Evolutionary conservation across 345 rosid species (phyloP), one percentile per base, ranked within the genome.

Genomic region (Streptanthus diversifolius): DNA sequence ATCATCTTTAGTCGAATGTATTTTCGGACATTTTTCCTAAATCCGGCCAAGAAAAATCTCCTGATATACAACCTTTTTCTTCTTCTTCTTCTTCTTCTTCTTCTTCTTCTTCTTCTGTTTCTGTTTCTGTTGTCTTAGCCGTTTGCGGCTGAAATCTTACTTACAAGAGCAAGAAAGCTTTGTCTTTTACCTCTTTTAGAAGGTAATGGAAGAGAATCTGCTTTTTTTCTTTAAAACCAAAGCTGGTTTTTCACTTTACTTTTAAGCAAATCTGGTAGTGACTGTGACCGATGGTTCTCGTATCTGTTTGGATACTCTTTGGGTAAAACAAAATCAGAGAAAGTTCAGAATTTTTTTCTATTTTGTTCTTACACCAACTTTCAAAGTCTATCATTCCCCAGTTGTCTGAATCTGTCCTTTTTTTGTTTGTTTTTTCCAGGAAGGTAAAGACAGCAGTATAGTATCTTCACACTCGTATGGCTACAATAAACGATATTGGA

Each of bases 401-500:
- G 8, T 27, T 44, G 66, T 65, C 78, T 66, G 32, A 74, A 74
- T 66, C 61, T 48, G 4, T 37, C 29, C 27, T 29, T 29, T 13
- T 17, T 57, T 19, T 52, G 36, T 8, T n/a, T 5, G n/a, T 65
- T 0, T 63, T 17, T n/a, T 17, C 25, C 75, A 81, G 80, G 77
- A 64, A 73, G 22, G 18, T 27, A 45, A 75, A 54, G 8, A 54
- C 14, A 68, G 7, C 10, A 37, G 8, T 30, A 0, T n/a, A 37
- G 12, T 8, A 4, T 48, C 13, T 79, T 55, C 63, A 67, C 18
- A 8, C 12, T 40, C 1, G 36, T 1, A 93, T 93, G 98, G 98
- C 98, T 22, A 82, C 92, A 24, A 78, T 91, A 11, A 77, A 76
- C 67, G 98, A 93, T 75, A 86, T 93, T 32, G 97, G 87, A 69